These are phyloP conservation scores for Miscanthus sacchariflorus DNA, from an alignment of 202 grass and related monocot genomes.

Conservation along the genomic window DNA sequence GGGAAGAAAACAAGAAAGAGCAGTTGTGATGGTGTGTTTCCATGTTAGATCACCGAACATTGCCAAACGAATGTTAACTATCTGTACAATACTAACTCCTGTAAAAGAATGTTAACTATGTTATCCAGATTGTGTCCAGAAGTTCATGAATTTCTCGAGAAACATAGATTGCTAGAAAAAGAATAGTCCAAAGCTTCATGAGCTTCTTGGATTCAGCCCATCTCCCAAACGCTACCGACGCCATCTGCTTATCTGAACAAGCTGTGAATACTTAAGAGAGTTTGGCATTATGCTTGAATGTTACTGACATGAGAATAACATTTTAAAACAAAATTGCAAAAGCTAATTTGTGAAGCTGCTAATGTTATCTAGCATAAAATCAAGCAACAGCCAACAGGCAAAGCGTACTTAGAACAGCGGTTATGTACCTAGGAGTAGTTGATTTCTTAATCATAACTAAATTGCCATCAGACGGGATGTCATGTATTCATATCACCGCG, in stretches of 20 bases:
- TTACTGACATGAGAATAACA: neutral
- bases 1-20: neutral
- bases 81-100: neutral
- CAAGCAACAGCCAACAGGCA: neutral
- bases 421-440: neutral
- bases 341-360: neutral
- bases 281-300: neutral
- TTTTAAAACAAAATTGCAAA: neutral
- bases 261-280: neutral
- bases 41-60: neutral
- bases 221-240: neutral
- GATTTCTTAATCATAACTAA: neutral
- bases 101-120: neutral
- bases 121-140: neutral
- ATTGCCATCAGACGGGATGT: conserved; percentile 59
- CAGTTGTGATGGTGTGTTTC: neutral
- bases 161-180: neutral
- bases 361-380: neutral
- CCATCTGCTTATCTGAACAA: conserved; percentile 1
- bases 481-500: conserved; percentile 52
- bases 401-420: neutral
- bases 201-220: neutral
- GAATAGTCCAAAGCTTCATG: neutral
- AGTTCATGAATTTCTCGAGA: neutral
- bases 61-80: neutral